A percentile compares a stretch with the other conserved stretches of the same genome.
These are phyloP conservation scores for Lobosporangium transversale DNA, from an alignment of 192 early-diverging fungal genomes.

Conservation along the genomic window DNA sequence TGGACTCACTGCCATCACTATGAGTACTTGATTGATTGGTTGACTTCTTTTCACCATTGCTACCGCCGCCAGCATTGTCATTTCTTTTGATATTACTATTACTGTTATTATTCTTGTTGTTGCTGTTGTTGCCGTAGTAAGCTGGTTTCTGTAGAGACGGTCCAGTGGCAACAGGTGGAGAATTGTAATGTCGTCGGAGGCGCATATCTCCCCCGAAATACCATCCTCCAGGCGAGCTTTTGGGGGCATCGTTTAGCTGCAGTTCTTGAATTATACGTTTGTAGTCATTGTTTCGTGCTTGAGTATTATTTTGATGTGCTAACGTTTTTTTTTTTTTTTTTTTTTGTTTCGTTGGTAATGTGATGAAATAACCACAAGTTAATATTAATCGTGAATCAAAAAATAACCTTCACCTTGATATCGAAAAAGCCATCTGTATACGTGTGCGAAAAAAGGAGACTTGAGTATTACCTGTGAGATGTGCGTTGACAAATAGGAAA, in stretches of 20 bases:
- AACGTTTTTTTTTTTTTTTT: no score
- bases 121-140: not conserved
- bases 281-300: slow-evolving; percentile 50
- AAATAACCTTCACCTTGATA: no score
- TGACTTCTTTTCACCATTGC: not conserved
- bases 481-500: slow-evolving; percentile 61
- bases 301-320: slow-evolving; percentile 58
- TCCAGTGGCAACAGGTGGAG: slow-evolving; percentile 3
- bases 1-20: not conserved
- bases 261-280: slow-evolving; percentile 59
- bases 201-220: slow-evolving; percentile 49
- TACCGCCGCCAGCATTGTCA: no score
- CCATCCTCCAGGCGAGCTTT: slow-evolving; percentile 29
- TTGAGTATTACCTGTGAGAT: slow-evolving; percentile 56
- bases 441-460: no score
- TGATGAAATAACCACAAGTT: not conserved
- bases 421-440: no score
- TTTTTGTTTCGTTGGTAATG: no score
- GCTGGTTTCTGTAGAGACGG: not conserved
- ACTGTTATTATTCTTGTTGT: not conserved
- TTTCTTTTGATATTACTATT: no score
- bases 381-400: no score
- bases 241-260: slow-evolving; percentile 54
- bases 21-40: not conserved
- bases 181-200: slow-evolving; percentile 38